phyloP scores from a whole-genome alignment of 306 rosid genomes.

The Cucumis cinereus region DNA sequence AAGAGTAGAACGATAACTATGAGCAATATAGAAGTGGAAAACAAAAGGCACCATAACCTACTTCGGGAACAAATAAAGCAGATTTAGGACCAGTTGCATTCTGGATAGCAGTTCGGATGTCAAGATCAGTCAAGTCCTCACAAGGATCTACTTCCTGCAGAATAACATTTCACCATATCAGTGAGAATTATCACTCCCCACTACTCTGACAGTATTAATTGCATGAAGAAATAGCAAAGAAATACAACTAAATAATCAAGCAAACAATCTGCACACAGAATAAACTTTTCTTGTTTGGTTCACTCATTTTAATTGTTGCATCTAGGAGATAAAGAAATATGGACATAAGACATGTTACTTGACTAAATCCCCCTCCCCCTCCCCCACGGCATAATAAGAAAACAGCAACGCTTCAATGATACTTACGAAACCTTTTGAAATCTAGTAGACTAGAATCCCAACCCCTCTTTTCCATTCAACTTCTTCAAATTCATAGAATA shows the following conservation, averaged over 20 bases:
- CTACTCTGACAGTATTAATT: neutral
- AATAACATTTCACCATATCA: slow-evolving; percentile 14
- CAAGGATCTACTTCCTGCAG: slow-evolving; percentile 99
- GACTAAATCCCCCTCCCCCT: neutral
- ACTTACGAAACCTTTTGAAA: neutral
- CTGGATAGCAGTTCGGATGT: slow-evolving; percentile 94
- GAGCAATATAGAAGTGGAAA: neutral
- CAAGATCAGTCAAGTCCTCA: slow-evolving; percentile 93
- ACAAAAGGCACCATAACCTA: slow-evolving; percentile 28
- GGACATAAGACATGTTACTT: neutral
- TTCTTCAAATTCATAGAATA: neutral
- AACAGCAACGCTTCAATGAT: neutral
- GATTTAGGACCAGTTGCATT: slow-evolving; percentile 95
- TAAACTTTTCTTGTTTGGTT: neutral
- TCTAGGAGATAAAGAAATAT: neutral
- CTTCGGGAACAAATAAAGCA: slow-evolving; percentile 94
- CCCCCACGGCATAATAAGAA: too few species aligned
- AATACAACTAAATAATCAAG: neutral
- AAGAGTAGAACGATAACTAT: neutral
- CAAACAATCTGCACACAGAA: neutral
- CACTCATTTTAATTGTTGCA: neutral
- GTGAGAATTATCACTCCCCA: slow-evolving; percentile 6
- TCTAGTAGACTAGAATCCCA: neutral
- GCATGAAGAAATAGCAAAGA: neutral
- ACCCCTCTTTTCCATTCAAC: neutral